Conservation (phyloP, 371 early-diverging fungal genomes). For the Syncephalastrum monosporum region DNA sequence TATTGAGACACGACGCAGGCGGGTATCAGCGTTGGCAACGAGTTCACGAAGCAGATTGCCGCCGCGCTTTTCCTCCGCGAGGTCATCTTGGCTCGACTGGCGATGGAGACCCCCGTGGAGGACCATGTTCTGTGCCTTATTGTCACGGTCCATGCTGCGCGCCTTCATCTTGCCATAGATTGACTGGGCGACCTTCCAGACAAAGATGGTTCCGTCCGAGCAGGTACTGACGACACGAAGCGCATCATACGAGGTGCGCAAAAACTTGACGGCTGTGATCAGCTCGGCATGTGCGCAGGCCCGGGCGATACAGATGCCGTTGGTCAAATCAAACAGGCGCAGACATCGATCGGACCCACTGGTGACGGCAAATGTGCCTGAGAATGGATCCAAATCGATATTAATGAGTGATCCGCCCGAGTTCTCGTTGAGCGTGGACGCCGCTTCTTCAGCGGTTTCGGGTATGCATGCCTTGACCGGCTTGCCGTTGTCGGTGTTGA, state of each 20-base stretch:
- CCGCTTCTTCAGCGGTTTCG: constrained; percentile 54
- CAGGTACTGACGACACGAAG: constrained; percentile 69
- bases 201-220: constrained; percentile 77
- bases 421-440: constrained; percentile 46
- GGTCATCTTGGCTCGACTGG: constrained; percentile 5
- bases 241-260: constrained; percentile 40
- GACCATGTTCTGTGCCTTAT: constrained; percentile 14
- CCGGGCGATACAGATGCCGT: constrained; percentile 62
- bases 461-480: constrained; percentile 60
- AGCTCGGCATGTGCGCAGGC: constrained; percentile 76
- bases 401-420: constrained; percentile 62
- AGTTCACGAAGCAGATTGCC: constrained; percentile 4
- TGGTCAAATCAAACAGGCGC: constrained; percentile 72
- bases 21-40: constrained; percentile 11
- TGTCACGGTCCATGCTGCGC: constrained; percentile 24
- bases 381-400: constrained; percentile 68
- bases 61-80: constrained; percentile 4
- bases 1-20: constrained; percentile 29
- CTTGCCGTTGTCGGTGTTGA: constrained; percentile 69
- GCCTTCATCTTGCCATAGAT: constrained; percentile 53
- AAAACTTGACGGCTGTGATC: constrained; percentile 73
- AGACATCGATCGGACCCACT: constrained; percentile 75
- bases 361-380: constrained; percentile 71
- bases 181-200: constrained; percentile 67
- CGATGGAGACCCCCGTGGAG: neutral